Evolutionary conservation across 1,284 basidiomycete species (phyloP), one percentile per base, ranked within the genome.

Genomic region (Puccinia triticina): DNA sequence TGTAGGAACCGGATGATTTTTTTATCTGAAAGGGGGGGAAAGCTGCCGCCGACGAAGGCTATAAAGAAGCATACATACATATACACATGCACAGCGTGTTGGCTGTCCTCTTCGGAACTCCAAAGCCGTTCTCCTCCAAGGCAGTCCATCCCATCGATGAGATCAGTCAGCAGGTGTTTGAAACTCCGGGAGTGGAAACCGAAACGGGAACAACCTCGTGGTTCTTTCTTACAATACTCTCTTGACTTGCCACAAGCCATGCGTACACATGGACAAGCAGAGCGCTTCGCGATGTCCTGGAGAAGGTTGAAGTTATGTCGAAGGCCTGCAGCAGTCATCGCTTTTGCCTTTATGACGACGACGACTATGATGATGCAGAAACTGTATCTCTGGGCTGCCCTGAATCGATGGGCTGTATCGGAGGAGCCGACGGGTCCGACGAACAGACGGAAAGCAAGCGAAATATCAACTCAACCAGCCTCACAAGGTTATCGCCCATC

Each of bases 371-470:
- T 34, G 40, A 69, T 72, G 46, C 43, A 50, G 46, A 50, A 72
- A 34, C 48, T 72, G 69, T 72, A 72, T 53, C 26, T 48, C 43
- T 48, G n/a, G n/a, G 26, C 12, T 12, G 14, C 46, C 26, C 26
- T 50, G 43, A 66, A 40, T 16, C 14, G 37, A 26, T 50, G 16
- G 46, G 26, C 50, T 50, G 14, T n/a, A 29, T 48, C 69, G 46
- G 69, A 72, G 69, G 69, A 72, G 69, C 46, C 69, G 69, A 48
- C 69, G 69, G 69, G 18, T 32, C 69, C 69, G 69, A 53, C 14
- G 69, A 18, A 23, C 46, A 50, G 23, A 72, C 2, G 8, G 34
- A 46, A 46, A 46, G 26, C 43, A 48, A 12, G 16, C 2, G 11
- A 29, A 61, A 61, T 21, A 61, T 26, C 5, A 43, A 40, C 66